These are phyloP conservation scores for Tylopilus sp. DNA, from an alignment of 768 basidiomycete species.

Conservation along the genomic window DNA sequence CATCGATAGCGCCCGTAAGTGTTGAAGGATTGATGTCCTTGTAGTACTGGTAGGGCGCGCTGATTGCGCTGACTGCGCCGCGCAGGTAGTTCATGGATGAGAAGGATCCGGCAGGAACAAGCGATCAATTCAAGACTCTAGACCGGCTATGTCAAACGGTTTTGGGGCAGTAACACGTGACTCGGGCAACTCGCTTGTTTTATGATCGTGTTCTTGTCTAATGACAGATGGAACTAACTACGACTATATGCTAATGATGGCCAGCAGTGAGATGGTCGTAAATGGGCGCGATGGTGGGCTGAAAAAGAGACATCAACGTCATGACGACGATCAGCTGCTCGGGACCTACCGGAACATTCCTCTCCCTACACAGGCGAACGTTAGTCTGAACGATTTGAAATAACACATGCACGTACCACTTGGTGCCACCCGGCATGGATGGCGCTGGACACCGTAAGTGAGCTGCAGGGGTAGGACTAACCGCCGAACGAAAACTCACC, in stretches of 20 bases:
- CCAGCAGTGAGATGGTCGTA: conserved; percentile 54
- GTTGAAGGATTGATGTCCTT: conserved; percentile 95
- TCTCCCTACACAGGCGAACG: conserved; percentile 53
- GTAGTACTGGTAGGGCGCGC: conserved; percentile 87
- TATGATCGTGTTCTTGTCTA: neutral
- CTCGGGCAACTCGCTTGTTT: neutral
- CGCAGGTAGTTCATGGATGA: conserved; percentile 81
- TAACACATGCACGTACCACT: conserved; percentile 63
- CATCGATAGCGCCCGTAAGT: conserved; percentile 97
- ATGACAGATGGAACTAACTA: neutral
- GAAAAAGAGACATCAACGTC: neutral
- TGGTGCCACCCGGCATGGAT: conserved; percentile 86
- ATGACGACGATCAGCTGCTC: neutral
- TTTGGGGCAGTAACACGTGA: neutral
- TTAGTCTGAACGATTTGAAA: neutral
- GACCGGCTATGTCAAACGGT: neutral
- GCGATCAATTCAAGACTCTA: conserved; percentile 3
- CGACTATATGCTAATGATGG: conserved; percentile 23
- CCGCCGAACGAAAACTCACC: conserved; percentile 50
- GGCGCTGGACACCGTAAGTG: conserved; percentile 50
- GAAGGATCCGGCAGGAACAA: neutral
- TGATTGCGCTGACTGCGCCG: conserved; percentile 80
- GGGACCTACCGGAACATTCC: conserved; percentile 69
- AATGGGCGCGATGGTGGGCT: conserved; percentile 63
- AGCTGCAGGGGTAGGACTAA: conserved; percentile 1